Base-by-base conservation (phyloP, 345 rosid genomes). In the Mallotus nudiflorus region DNA sequence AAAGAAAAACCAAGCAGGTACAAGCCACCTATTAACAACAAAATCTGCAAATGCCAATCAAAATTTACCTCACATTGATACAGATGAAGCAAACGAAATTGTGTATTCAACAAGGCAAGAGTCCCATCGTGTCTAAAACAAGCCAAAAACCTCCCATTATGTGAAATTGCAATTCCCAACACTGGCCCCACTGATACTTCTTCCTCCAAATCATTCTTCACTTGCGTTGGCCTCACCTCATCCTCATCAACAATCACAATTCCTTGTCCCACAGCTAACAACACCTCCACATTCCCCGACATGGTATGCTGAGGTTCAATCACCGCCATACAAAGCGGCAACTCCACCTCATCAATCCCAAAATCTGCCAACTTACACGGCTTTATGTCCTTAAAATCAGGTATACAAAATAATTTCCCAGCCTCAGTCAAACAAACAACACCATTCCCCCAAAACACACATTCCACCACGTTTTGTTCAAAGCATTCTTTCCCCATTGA, bases 381-480 rank as follows among this genome's bases (percentile, higher is more conserved):
- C 75, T 70, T 81, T 67, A 88, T 83, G 3, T 82, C 85, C 81
- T 86, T 82, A 62, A 92, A 92, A 80, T 95, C 98, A 0, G 91
- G 77, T 5, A 95, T 78, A 51, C 92, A 89, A 64, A 84, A 82
- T 13, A 90, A 63, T 72, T 82, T 72, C 18, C 91, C 91, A 19
- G 86, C 89, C 70, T 89, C 96, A 2, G 99, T 95, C 71, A 95
- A 68, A 62, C 98, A 95, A 31, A 92, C 97, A 13, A 89, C 91
- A 24, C 99, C 97, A 53, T 86, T 92, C 1, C 90, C 97, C 99
- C 98, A 95, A 62, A 88, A 92, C 15, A 95, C 81, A 61, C 92
- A 95, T 20, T 95, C 98, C 49, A 85, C 89, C 51, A 92, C 99
- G 72, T 88, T 95, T 78, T 95, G 93, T 80, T 92, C 93, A 68